Evolutionary conservation across 2,329 filamentous ascomycete species (phyloP).

Genomic region (Cercospora citrullina): DNA sequence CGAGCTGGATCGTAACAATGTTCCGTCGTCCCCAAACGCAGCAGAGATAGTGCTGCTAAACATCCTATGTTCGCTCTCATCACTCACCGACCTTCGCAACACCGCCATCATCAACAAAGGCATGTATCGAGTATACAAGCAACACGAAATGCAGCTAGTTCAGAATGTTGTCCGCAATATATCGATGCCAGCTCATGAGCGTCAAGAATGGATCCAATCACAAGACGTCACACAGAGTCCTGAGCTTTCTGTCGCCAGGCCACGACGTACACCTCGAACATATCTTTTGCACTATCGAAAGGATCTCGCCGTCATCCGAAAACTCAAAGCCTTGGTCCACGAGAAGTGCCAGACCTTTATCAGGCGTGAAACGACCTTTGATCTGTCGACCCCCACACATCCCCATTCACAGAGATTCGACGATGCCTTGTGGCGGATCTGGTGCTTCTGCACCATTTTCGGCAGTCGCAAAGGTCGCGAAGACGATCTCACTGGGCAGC

Average conservation of each 20-base stretch:
- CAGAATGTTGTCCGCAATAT: constrained; percentile 53
- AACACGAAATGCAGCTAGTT: constrained; percentile 56
- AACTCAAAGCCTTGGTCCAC: constrained; percentile 58
- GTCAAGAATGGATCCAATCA: constrained; percentile 58
- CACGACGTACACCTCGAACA: constrained; percentile 55
- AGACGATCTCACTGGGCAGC: constrained; percentile 59
- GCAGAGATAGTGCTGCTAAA: constrained; percentile 54
- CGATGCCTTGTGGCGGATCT: constrained; percentile 64
- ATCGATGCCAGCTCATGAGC: constrained; percentile 61
- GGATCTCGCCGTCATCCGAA: constrained; percentile 56
- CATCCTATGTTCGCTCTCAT: constrained; percentile 53
- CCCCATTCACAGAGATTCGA: constrained; percentile 55
- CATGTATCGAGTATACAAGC: constrained; percentile 60
- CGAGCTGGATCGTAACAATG: not conserved
- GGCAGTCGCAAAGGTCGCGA: constrained; percentile 59
- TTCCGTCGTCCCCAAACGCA: constrained; percentile 16
- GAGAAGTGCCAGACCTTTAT: constrained; percentile 58
- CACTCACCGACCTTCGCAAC: constrained; percentile 57
- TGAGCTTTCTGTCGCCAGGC: constrained; percentile 38
- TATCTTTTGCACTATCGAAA: constrained; percentile 55
- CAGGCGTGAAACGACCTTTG: constrained; percentile 56
- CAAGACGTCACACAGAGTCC: constrained; percentile 45
- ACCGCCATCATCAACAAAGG: constrained; percentile 56
- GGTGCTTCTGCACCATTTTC: constrained; percentile 66
- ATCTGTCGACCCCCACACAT: constrained; percentile 51